Conservation (phyloP, 2,329 filamentous ascomycete genomes). For the Thelonectria blattea region DNA sequence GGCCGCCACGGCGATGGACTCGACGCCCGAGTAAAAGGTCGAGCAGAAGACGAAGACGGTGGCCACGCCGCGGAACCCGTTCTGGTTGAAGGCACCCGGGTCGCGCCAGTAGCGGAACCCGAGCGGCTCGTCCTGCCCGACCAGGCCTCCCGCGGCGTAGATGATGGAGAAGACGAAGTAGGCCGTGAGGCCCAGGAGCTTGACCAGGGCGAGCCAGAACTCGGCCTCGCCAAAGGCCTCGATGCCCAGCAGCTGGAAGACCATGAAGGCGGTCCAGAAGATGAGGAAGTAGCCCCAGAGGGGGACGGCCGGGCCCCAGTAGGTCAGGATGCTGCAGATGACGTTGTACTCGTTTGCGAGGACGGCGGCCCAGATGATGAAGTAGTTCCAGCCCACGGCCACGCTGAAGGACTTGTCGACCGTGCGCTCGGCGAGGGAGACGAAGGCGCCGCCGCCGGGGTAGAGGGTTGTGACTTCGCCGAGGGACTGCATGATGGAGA, state of each 20-base stretch:
- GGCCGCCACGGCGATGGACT: conserved; percentile 67
- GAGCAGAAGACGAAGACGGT: conserved; percentile 73
- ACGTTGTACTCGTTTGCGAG: conserved; percentile 76
- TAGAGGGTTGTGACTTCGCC: conserved; percentile 78
- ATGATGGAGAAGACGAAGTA: conserved; percentile 78
- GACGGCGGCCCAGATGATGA: conserved; percentile 69
- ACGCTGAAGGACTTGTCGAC: conserved; percentile 73
- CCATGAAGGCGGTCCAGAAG: conserved; percentile 75
- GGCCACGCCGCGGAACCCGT: conserved; percentile 71
- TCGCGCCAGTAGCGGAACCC: conserved; percentile 76
- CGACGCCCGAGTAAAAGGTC: conserved; percentile 73
- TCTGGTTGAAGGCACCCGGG: conserved; percentile 69
- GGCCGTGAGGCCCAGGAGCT: conserved; percentile 71
- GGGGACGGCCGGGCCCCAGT: conserved; percentile 67
- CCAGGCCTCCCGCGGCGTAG: conserved; percentile 71
- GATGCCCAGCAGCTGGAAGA: conserved; percentile 74
- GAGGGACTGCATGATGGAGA: conserved; percentile 73
- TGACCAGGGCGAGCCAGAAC: conserved; percentile 78
- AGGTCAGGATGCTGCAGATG: conserved; percentile 68
- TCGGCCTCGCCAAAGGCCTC: conserved; percentile 80
- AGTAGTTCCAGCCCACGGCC: conserved; percentile 76
- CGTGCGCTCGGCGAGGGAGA: conserved; percentile 72
- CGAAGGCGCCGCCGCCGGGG: conserved; percentile 73
- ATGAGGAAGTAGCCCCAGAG: conserved; percentile 74
- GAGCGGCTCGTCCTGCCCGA: conserved; percentile 61